phyloP scores from a whole-genome alignment of 495 filamentous ascomycete genomes.

The Hyphodiscus hymeniophilus region DNA sequence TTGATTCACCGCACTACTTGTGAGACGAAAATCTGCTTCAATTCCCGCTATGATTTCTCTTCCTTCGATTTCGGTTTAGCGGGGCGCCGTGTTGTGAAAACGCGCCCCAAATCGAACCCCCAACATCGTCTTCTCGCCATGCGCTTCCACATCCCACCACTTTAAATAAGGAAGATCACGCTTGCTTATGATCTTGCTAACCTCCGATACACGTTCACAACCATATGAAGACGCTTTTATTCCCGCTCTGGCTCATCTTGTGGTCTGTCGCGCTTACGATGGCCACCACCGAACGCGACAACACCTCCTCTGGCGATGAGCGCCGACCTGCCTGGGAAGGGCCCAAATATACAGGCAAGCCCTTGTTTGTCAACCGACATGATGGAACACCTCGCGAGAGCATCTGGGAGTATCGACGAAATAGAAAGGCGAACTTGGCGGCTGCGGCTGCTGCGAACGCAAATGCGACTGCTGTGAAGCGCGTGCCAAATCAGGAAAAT shows the following conservation, averaged over 20 bases:
- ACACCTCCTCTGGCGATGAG: not conserved
- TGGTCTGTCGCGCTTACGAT: conserved; percentile 3
- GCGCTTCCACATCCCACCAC: not conserved
- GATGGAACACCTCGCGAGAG: not conserved
- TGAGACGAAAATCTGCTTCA: too few species aligned
- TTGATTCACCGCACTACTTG: too few species aligned
- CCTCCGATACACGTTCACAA: not conserved
- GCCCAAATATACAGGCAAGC: not conserved
- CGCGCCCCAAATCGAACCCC: not conserved
- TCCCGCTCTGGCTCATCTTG: too few species aligned
- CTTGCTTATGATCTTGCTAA: not conserved
- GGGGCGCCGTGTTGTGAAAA: not conserved
- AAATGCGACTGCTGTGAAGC: too few species aligned
- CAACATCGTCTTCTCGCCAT: not conserved
- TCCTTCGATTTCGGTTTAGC: too few species aligned
- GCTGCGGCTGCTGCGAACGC: not conserved
- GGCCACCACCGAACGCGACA: conserved; percentile 13
- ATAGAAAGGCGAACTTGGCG: not conserved
- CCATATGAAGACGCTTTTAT: conserved; percentile 7
- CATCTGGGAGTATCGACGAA: not conserved
- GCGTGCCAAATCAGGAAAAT: too few species aligned
- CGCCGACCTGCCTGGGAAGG: not conserved
- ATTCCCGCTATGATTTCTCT: too few species aligned
- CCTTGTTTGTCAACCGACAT: not conserved
- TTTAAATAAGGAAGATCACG: not conserved